Evolutionary conservation across 2,329 filamentous ascomycete species (phyloP).

Genomic region (Exutisphaerella laricina): DNA sequence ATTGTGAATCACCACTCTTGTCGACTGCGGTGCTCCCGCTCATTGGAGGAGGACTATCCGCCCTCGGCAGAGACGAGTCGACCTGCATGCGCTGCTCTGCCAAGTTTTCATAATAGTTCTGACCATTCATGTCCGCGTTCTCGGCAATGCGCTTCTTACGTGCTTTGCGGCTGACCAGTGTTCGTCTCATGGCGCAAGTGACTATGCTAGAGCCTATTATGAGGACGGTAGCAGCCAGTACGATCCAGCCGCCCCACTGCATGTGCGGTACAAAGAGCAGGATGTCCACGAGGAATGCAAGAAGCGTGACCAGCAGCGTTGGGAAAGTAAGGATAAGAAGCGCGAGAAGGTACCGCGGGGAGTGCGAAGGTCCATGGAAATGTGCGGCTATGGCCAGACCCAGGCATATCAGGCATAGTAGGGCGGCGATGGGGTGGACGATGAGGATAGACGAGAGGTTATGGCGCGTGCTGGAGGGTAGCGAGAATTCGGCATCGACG

Average conservation of each 20-base stretch:
- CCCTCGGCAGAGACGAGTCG: conserved; percentile 39
- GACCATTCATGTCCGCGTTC: conserved; percentile 95
- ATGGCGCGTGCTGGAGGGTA: conserved; percentile 59
- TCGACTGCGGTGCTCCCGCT: conserved; percentile 53
- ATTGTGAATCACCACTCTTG: conserved; percentile 47
- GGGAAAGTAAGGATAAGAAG: conserved; percentile 83
- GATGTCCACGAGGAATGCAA: conserved; percentile 90
- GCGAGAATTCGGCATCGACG: conserved; percentile 50
- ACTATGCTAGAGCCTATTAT: conserved; percentile 77
- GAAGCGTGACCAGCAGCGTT: conserved; percentile 73
- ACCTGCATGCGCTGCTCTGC: conserved; percentile 37
- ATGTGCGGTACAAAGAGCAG: conserved; percentile 91
- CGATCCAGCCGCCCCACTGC: conserved; percentile 90
- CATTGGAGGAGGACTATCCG: conserved; percentile 51
- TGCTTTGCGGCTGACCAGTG: conserved; percentile 86
- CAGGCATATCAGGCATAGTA: conserved; percentile 80
- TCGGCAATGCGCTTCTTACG: conserved; percentile 84
- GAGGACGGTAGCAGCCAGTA: conserved; percentile 80
- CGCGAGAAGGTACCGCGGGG: conserved; percentile 76
- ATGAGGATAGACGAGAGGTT: conserved; percentile 84
- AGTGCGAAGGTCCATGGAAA: conserved; percentile 82
- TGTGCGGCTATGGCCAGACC: conserved; percentile 74
- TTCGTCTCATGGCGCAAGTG: conserved; percentile 90
- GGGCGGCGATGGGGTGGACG: conserved; percentile 83
- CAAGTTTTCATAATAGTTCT: conserved; percentile 69